Conservation (phyloP, 805 yeast species). For the Wickerhamiella dianesei region DNA sequence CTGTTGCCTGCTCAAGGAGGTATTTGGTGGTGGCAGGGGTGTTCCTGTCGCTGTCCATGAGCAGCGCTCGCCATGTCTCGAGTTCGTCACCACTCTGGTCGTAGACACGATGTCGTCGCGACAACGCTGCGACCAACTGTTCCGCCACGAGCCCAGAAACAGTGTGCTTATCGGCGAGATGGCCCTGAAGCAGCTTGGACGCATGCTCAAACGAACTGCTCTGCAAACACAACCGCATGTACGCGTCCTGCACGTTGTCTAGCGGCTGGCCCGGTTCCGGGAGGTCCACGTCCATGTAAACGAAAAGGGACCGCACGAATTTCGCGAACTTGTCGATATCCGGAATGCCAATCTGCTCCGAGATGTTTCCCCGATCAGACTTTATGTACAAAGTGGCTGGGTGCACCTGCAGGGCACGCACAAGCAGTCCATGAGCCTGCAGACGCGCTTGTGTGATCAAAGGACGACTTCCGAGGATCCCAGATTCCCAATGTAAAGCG, state of each 20-base stretch:
- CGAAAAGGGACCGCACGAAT: slow-evolving; percentile 15
- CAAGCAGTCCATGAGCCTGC: slow-evolving; percentile 18
- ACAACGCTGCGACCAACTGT: slow-evolving; percentile 16
- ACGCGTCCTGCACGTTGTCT: slow-evolving; percentile 17
- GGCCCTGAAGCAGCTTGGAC: slow-evolving; percentile 9
- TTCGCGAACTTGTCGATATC: slow-evolving; percentile 17
- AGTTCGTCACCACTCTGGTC: slow-evolving; percentile 11
- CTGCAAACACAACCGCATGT: slow-evolving; percentile 19
- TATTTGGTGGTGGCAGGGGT: slow-evolving; percentile 16
- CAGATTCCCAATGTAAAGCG: slow-evolving; percentile 19
- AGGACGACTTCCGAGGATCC: slow-evolving; percentile 17
- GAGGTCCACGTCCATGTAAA: slow-evolving; percentile 13
- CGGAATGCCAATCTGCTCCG: slow-evolving; percentile 19
- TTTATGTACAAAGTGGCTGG: slow-evolving; percentile 15
- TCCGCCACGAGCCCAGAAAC: slow-evolving; percentile 17
- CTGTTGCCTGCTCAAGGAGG: slow-evolving; percentile 17
- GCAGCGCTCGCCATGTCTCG: slow-evolving; percentile 1
- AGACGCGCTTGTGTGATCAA: slow-evolving; percentile 15
- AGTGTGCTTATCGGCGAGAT: slow-evolving; percentile 3
- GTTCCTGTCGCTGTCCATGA: slow-evolving; percentile 7
- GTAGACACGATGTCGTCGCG: slow-evolving; percentile 3
- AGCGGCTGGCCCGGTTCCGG: slow-evolving; percentile 3
- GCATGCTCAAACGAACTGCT: slow-evolving; percentile 19
- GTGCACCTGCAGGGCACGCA: slow-evolving; percentile 18
- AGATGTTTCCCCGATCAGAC: slow-evolving; percentile 10